Percentiles rank a stretch among this genome's conserved stretches.
Conservation (phyloP, 2,329 filamentous ascomycete species). For the Stagonosporopsis vannaccii region DNA sequence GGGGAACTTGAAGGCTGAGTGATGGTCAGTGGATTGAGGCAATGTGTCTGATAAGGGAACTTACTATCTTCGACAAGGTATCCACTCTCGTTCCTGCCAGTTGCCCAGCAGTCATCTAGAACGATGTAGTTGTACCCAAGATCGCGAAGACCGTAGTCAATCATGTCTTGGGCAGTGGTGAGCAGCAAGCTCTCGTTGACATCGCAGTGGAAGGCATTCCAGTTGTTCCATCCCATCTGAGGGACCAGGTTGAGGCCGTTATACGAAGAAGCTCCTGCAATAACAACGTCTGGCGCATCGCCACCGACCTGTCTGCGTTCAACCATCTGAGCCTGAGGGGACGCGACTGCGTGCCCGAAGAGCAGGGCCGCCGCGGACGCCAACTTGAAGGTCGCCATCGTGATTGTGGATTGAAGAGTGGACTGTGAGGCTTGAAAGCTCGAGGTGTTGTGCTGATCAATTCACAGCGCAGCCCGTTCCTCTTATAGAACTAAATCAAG, state of each 20-base stretch:
- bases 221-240: conserved; percentile 51
- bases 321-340: conserved; percentile 15
- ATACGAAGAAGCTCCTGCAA: conserved; percentile 28
- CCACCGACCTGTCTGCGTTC: conserved; percentile 15
- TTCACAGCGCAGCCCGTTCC: neutral
- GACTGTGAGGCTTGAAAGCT: neutral
- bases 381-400: conserved; percentile 16
- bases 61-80: conserved; percentile 47
- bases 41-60: conserved; percentile 27
- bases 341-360: conserved; percentile 7
- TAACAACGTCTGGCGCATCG: conserved; percentile 9
- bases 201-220: conserved; percentile 53
- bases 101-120: conserved; percentile 63
- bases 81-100: conserved; percentile 52
- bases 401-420: neutral
- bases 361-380: conserved; percentile 14
- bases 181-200: conserved; percentile 57
- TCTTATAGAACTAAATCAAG: conserved; percentile 7
- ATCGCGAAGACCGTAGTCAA: conserved; percentile 57
- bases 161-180: conserved; percentile 55
- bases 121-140: conserved; percentile 60
- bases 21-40: neutral
- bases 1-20: conserved; percentile 48
- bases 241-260: conserved; percentile 49
- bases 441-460: conserved; percentile 1